Evolutionary conservation across 73 alveolate species (phyloP).

Genomic region (Breviolum minutum): DNA sequence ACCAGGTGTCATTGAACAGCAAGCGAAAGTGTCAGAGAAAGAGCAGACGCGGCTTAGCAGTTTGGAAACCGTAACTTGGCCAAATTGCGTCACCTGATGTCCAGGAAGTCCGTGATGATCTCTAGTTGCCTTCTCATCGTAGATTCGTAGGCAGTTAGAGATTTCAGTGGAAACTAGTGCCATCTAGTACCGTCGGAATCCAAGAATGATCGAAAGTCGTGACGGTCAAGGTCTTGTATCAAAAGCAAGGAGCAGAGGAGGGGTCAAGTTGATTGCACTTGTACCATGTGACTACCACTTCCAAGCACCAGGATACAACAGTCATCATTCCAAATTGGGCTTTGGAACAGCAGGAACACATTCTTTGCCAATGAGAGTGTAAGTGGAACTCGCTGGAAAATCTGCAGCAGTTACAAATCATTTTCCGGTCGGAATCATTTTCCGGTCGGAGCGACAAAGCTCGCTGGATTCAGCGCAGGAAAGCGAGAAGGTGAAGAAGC

Average conservation of each 20-base stretch:
- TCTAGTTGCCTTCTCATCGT: no score
- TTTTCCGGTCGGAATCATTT: background rate
- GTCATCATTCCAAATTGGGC: no score
- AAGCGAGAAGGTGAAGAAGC: conserved; percentile 61
- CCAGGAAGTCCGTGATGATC: no score
- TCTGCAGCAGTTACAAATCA: no score
- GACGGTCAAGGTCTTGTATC: conserved; percentile 32
- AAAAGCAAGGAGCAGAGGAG: conserved; percentile 39
- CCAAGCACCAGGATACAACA: background rate
- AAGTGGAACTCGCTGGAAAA: no score
- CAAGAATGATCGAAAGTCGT: no score
- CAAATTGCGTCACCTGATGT: background rate
- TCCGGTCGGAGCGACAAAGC: background rate
- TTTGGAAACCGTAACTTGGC: conserved; percentile 48
- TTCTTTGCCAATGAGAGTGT: background rate
- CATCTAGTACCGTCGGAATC: no score
- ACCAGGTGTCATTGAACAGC: conserved; percentile 80
- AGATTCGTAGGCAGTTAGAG: no score
- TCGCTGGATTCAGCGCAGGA: background rate
- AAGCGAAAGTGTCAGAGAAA: conserved; percentile 70
- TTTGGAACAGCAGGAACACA: background rate
- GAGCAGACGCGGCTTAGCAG: conserved; percentile 82
- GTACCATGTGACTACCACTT: background rate
- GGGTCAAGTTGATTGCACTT: background rate
- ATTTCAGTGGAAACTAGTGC: no score